These are phyloP conservation scores for Fusarium sp. DNA, from an alignment of 2,329 filamentous ascomycete genomes.

Conservation along the genomic window DNA sequence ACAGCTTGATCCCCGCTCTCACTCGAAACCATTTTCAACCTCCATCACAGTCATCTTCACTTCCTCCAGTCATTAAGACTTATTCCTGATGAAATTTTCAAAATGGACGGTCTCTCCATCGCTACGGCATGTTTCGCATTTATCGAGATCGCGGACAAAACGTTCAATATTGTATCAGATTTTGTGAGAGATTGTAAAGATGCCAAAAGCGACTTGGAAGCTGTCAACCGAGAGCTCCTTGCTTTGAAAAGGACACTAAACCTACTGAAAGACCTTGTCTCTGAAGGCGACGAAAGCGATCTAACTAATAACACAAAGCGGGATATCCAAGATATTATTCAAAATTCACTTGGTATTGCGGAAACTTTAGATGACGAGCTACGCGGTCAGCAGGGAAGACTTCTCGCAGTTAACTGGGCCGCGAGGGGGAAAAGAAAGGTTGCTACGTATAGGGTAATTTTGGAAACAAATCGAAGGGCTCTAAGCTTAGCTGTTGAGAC, in stretches of 20 bases:
- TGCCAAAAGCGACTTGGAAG: background rate
- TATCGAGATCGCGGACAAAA: slow-evolving; percentile 5
- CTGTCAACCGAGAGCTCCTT: background rate
- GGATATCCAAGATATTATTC: background rate
- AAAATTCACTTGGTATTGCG: background rate
- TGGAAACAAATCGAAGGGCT: background rate
- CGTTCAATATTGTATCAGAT: background rate
- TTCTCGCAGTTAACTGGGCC: background rate
- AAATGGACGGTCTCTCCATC: slow-evolving; percentile 7
- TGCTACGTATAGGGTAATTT: background rate
- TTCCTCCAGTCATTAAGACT: background rate
- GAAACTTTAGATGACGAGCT: background rate
- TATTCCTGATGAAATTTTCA: background rate
- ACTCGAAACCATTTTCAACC: background rate
- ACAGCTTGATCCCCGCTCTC: background rate
- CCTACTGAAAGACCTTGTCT: background rate
- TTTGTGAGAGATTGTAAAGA: slow-evolving; percentile 1
- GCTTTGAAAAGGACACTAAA: background rate
- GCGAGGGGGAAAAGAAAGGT: slow-evolving; percentile 3
- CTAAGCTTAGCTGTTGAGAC: slow-evolving; percentile 8
- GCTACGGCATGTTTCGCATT: slow-evolving; percentile 11
- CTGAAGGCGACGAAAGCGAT: background rate
- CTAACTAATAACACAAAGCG: background rate
- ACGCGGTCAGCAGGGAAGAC: background rate
- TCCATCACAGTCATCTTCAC: background rate